phyloP scores from a whole-genome alignment of 371 early-diverging fungal genomes.

The Actinomucor elegans region DNA sequence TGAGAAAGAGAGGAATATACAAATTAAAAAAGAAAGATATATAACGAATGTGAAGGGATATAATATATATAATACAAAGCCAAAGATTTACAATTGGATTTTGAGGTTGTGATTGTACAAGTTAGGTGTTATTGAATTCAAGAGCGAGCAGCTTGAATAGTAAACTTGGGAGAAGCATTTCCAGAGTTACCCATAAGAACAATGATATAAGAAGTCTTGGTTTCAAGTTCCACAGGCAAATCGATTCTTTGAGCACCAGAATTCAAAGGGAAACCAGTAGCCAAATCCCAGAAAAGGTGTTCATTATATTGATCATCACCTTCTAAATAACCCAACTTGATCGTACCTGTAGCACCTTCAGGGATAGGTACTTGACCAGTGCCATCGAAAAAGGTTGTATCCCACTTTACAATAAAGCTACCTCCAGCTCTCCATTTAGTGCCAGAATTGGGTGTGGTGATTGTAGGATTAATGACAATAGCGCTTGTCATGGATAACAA shows the following conservation, averaged over 20 bases:
- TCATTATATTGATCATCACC: constrained; percentile 26
- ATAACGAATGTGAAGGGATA: constrained; percentile 6
- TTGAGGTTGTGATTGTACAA: constrained; percentile 7
- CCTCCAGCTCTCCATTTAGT: constrained; percentile 33
- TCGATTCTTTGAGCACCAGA: constrained; percentile 27
- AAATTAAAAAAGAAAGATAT: too few species aligned
- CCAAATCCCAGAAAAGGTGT: constrained; percentile 36
- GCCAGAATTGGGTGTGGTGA: constrained; percentile 15
- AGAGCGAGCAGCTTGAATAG: constrained; percentile 19
- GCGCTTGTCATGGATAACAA: constrained; percentile 14
- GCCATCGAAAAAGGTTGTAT: constrained; percentile 19
- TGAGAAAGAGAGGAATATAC: constrained; percentile 1
- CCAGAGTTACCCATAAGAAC: constrained; percentile 51
- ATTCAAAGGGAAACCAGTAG: constrained; percentile 31
- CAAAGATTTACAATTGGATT: background rate
- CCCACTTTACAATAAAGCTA: constrained; percentile 23
- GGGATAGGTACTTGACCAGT: constrained; percentile 23
- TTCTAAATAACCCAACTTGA: constrained; percentile 42
- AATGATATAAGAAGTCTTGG: constrained; percentile 36
- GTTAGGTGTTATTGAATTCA: constrained; percentile 2
- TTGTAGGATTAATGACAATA: constrained; percentile 25
- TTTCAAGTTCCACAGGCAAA: constrained; percentile 34
- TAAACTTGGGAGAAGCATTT: constrained; percentile 45
- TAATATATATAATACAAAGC: constrained; percentile 13
- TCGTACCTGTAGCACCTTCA: constrained; percentile 19